A percentile compares a stretch with the other conserved stretches of the same genome.
Evolutionary conservation across 2,329 filamentous ascomycete genomes (phyloP).

Genomic region (Dothidotthia symphoricarpi): DNA sequence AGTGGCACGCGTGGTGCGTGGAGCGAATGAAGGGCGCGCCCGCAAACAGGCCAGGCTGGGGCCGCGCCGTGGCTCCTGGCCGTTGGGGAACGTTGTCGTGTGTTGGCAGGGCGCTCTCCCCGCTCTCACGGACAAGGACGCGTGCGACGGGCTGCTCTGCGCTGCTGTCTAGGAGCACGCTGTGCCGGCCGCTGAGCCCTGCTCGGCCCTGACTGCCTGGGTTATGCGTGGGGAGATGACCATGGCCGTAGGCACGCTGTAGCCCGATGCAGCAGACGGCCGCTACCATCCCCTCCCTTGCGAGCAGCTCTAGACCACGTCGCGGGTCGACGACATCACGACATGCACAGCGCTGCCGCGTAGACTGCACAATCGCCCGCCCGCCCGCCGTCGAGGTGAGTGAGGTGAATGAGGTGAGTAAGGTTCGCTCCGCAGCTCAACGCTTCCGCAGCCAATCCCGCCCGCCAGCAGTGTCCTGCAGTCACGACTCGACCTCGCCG

Average conservation of each 20-base stretch:
- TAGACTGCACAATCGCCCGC: too few species aligned
- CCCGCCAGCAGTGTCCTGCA: too few species aligned
- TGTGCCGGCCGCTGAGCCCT: slow-evolving; percentile 15
- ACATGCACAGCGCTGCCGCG: too few species aligned
- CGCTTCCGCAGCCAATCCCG: slow-evolving; percentile 12
- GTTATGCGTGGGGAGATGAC: too few species aligned
- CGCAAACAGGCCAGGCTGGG: too few species aligned
- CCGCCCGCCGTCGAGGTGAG: too few species aligned
- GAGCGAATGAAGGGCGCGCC: background rate
- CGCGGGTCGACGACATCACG: background rate
- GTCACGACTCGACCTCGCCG: background rate
- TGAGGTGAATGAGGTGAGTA: too few species aligned
- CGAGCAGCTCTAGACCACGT: background rate
- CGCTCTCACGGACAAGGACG: slow-evolving; percentile 10
- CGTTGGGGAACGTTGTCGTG: slow-evolving; percentile 10
- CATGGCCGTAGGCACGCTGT: too few species aligned
- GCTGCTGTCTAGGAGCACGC: slow-evolving; percentile 14
- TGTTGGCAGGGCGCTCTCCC: slow-evolving; percentile 25
- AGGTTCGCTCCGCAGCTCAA: slow-evolving; percentile 15
- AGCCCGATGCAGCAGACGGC: too few species aligned
- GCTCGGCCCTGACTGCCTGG: too few species aligned
- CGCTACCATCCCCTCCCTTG: too few species aligned
- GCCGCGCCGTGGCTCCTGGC: slow-evolving; percentile 9
- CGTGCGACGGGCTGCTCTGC: slow-evolving; percentile 15
- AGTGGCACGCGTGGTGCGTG: background rate